Evolutionary conservation across 1,139 yeast species (phyloP), one percentile per base, ranked within the genome.

Genomic region (Geotrichum europaeum): DNA sequence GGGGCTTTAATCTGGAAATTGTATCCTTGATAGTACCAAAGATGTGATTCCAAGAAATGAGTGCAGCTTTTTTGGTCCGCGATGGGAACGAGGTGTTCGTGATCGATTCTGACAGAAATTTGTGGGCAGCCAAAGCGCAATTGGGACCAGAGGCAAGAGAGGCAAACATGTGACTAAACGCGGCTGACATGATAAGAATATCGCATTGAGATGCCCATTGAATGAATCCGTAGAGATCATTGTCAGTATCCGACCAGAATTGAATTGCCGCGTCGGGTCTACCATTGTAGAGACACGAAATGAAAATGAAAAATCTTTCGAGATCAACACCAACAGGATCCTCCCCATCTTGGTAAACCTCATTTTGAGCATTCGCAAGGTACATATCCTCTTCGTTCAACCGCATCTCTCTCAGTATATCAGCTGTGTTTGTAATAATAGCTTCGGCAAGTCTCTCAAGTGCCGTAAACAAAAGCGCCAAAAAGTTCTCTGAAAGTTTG

Each of bases 141-240:
- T 78, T 79, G 1, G 78, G 78, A n/a, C 87, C 89, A 22, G 81
- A 80, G 0, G 94, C 78, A 53, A 94, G 77, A 4, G 96, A 85
- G 1, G 95, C 85, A 60, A 94, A 76, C 79, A 94, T 81, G 62
- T 89, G 79, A 65, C 94, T 85, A 68, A 87, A 91, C 0, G 96
- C 82, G 0, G 98, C 87, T 56, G 90, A 83, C 77, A 92, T 90
- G 60, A 91, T 77, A 6, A 95, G 86, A 15, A 94, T 89, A 64
- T 87, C 90, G 68, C 92, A 87, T 61, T 85, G 84, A 4, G 95
- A 80, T 0, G 96, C 96, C 98, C 98, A 92, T 53, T 82, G 82
- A 57, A 92, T 78, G 67, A 94, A 92, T 0, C 97, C 97, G 67
- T 84, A 80, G 1, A 84, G 74, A 56, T 81, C 78, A 3, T 87